Percentiles rank a stretch among this genome's conserved stretches.
Conservation (phyloP, 75 land plant genomes). For the Ceratopteris richardii region DNA sequence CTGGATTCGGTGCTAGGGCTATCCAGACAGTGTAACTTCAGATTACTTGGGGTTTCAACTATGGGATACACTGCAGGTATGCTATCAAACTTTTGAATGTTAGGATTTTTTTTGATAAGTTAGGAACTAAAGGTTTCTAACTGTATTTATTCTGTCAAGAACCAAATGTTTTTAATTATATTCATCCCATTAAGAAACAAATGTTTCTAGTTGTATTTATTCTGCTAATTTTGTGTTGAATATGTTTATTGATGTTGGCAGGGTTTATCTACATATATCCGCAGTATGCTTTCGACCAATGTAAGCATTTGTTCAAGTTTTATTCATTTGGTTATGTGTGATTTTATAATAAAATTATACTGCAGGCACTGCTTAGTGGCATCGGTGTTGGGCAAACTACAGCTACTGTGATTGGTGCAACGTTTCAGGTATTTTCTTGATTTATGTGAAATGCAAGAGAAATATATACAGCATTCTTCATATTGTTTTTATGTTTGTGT, state of each 20-base stretch:
- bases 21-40: slow-evolving; percentile 87
- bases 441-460: too few species aligned
- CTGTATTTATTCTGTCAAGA: too few species aligned
- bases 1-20: too few species aligned
- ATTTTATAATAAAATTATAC: not conserved
- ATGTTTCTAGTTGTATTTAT: not conserved
- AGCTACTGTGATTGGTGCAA: slow-evolving; percentile 93
- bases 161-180: too few species aligned
- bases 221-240: not conserved
- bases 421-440: slow-evolving; percentile 71
- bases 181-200: too few species aligned
- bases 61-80: slow-evolving; percentile 97
- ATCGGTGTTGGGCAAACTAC: slow-evolving; percentile 93
- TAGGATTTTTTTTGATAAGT: not conserved
- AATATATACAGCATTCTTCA: too few species aligned
- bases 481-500: too few species aligned
- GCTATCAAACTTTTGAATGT: not conserved
- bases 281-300: slow-evolving; percentile 96
- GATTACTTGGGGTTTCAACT: slow-evolving; percentile 87
- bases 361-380: slow-evolving; percentile 89
- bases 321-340: not conserved
- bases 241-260: slow-evolving; percentile 16
- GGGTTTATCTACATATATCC: slow-evolving; percentile 91
- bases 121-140: too few species aligned
- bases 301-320: slow-evolving; percentile 24